Evolutionary conservation across 192 early-diverging fungal genomes (phyloP).

Genomic region (Coemansia umbellata): DNA sequence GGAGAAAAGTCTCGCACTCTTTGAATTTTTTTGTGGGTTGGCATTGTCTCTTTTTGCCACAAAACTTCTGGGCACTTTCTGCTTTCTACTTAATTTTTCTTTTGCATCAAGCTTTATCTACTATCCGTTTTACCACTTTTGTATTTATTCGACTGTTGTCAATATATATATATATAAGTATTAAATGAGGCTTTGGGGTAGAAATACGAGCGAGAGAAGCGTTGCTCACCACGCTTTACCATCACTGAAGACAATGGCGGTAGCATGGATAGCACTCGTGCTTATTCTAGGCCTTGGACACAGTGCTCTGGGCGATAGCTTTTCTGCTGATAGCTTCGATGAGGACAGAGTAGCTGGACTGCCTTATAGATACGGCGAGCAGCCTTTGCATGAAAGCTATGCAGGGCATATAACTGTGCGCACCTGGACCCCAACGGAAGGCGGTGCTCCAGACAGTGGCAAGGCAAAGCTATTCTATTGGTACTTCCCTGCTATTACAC

Average conservation of each 20-base stretch:
- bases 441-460: conserved; percentile 21
- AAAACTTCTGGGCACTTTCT: background rate
- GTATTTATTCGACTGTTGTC: no score
- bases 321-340: background rate
- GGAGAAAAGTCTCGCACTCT: background rate
- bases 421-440: conserved; percentile 42
- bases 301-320: background rate
- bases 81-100: background rate
- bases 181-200: background rate
- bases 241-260: background rate
- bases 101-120: background rate
- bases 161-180: no score
- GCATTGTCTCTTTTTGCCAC: background rate
- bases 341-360: conserved; percentile 35
- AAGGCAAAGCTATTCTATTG: conserved; percentile 61
- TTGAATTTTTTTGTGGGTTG: background rate
- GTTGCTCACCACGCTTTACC: background rate
- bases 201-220: background rate
- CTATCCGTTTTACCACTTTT: background rate
- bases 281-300: background rate
- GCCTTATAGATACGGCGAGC: conserved; percentile 48
- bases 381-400: conserved; percentile 58
- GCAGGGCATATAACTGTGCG: conserved; percentile 58
- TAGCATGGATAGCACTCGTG: background rate
- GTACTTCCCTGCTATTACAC: conserved; percentile 73